phyloP scores from a whole-genome alignment of 345 rosid species.

The Lumnitzera racemosa region DNA sequence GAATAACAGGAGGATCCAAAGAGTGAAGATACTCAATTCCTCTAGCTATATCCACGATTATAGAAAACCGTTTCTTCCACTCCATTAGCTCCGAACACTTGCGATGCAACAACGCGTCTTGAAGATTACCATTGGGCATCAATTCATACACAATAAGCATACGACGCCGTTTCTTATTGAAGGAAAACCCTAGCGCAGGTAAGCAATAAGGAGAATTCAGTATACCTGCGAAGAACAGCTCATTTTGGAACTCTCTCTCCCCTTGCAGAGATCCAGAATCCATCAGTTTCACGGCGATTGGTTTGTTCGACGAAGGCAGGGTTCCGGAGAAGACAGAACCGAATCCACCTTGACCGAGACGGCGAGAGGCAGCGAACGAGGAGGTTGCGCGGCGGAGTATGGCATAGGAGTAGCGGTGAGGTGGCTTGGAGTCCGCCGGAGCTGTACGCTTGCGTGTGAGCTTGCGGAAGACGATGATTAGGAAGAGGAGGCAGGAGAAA shows the following conservation, averaged over 20 bases:
- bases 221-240: constrained; percentile 67
- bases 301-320: constrained; percentile 25
- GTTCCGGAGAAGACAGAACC: constrained; percentile 79
- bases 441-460: constrained; percentile 70
- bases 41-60: constrained; percentile 56
- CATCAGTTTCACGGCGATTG: constrained; percentile 81
- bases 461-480: constrained; percentile 52
- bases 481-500: constrained; percentile 31
- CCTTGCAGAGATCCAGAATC: constrained; percentile 91
- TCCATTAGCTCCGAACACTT: constrained; percentile 55
- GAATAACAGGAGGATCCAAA: constrained; percentile 64
- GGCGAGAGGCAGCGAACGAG: constrained; percentile 64
- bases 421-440: constrained; percentile 57
- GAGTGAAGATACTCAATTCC: constrained; percentile 71
- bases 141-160: constrained; percentile 75
- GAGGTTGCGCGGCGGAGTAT: constrained; percentile 71
- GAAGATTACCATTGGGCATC: constrained; percentile 79
- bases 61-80: constrained; percentile 54
- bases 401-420: constrained; percentile 66
- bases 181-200: constrained; percentile 73
- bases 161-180: constrained; percentile 49
- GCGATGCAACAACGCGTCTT: constrained; percentile 72
- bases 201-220: constrained; percentile 50
- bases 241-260: constrained; percentile 93
- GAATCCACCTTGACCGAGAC: constrained; percentile 91